Evolutionary conservation across 2,329 filamentous ascomycete species (phyloP).

Genomic region (Fusarium marasasianum): DNA sequence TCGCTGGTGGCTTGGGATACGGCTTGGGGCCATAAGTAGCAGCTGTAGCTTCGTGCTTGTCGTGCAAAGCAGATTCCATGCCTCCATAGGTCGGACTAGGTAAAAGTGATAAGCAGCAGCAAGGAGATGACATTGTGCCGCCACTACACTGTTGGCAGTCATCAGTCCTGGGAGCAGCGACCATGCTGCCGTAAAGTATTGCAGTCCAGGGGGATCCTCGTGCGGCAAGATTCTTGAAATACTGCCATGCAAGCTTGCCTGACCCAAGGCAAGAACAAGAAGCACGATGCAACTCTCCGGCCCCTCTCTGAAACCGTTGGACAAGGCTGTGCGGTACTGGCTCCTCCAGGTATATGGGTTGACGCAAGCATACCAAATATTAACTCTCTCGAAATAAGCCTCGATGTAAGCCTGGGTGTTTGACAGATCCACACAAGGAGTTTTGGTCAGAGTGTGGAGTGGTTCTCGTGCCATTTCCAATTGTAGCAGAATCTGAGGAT

Average conservation of each 20-base stretch:
- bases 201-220: conserved; percentile 77
- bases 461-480: conserved; percentile 83
- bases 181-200: conserved; percentile 86
- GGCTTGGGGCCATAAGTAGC: conserved; percentile 76
- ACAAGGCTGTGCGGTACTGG: conserved; percentile 79
- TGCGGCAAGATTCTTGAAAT: conserved; percentile 76
- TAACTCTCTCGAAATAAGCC: conserved; percentile 83
- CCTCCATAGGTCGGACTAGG: conserved; percentile 81
- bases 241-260: conserved; percentile 78
- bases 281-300: conserved; percentile 85
- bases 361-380: conserved; percentile 87
- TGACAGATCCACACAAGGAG: conserved; percentile 74
- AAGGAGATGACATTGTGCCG: conserved; percentile 82
- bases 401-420: conserved; percentile 80
- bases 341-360: conserved; percentile 83
- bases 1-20: conserved; percentile 74
- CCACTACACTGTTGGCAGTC: conserved; percentile 80
- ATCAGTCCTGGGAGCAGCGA: conserved; percentile 79
- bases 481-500: conserved; percentile 83
- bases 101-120: conserved; percentile 87
- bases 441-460: conserved; percentile 72
- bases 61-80: conserved; percentile 82
- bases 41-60: conserved; percentile 85
- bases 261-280: conserved; percentile 79
- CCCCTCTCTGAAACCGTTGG: conserved; percentile 79